phyloP scores from a whole-genome alignment of 345 rosid genomes.

The Pelargonium nanum region DNA sequence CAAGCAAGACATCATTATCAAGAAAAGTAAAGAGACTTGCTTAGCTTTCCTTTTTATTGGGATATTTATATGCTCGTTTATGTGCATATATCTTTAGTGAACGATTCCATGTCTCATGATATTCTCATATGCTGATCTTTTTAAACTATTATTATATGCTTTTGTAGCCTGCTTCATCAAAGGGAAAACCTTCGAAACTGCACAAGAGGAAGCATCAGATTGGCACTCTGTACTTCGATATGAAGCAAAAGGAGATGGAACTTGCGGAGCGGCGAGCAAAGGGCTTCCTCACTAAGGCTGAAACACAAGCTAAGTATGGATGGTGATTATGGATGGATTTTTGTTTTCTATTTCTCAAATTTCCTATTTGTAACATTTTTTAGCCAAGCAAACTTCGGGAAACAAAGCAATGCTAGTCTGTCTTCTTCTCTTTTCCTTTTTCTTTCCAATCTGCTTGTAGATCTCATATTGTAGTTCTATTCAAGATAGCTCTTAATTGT shows the following conservation, averaged over 20 bases:
- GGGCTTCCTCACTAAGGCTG: slow-evolving; percentile 78
- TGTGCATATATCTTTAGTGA: no score
- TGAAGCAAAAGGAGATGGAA: slow-evolving; percentile 84
- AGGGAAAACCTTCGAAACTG: slow-evolving; percentile 81
- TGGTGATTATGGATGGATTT: slow-evolving; percentile 37
- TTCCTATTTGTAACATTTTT: background rate
- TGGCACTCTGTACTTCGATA: slow-evolving; percentile 60
- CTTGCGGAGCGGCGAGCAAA: slow-evolving; percentile 71
- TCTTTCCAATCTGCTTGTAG: no score
- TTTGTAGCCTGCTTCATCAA: slow-evolving; percentile 61
- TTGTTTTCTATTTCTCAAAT: background rate
- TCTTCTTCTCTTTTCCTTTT: no score
- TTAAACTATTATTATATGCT: background rate
- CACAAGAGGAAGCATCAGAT: slow-evolving; percentile 99
- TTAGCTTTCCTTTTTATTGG: background rate
- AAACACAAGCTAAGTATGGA: slow-evolving; percentile 89
- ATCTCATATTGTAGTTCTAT: no score
- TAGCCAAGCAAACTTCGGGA: background rate
- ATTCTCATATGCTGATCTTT: background rate
- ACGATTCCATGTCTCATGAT: background rate
- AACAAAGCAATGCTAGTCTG: no score
- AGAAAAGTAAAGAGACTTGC: background rate
- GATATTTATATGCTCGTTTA: background rate
- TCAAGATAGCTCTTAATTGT: no score
- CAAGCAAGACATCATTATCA: no score